Evolutionary conservation across 1,139 yeast species (phyloP), one percentile per base, ranked within the genome.

Genomic region (Protomyces inundatus): DNA sequence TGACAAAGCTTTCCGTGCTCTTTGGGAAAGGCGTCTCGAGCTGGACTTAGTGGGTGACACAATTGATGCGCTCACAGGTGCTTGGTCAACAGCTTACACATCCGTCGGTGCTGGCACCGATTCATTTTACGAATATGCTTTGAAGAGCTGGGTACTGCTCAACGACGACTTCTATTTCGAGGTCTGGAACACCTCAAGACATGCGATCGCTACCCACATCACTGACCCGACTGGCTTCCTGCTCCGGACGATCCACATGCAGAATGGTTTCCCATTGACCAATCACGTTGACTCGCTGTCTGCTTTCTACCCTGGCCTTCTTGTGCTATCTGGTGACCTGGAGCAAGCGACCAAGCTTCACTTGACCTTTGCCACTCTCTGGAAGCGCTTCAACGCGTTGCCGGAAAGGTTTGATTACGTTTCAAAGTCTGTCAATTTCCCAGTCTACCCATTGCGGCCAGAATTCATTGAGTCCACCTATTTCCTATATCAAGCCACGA

Each of bases 71-170:
- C 70, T 77, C 0, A 75, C 82, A 0, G 83, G 82, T 39, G 72
- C 74, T 42, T 85, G 90, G 84, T 76, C 78, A 50, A 87, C 87
- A 64, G 74, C 81, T 0, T 76, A 85, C 52, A 82, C 93, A 0
- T 97, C 97, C 0, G 80, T 88, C 7, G 98, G 98, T 0, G 97
- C 98, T 0, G 87, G 96, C 1, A 83, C 89, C n/a, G 98, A 91
- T 75, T 90, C 97, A 0, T 89, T 88, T 71, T 91, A 87, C 73
- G 98, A 91, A 72, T 89, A 91, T 73, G 88, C 96, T 0, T 79
- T 89, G 46, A 91, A 91, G 71, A 84, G 85, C 34, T 78, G 91
- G 2, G 82, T 90, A 10, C 71, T 91, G 7, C 90, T 90, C 67
- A 79, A 87, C 69, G 96, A 90, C 72, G 78, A 79, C 14, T 77